Conservation (phyloP, 2,329 filamentous ascomycete species). For the Gliomastix tumulicola region DNA sequence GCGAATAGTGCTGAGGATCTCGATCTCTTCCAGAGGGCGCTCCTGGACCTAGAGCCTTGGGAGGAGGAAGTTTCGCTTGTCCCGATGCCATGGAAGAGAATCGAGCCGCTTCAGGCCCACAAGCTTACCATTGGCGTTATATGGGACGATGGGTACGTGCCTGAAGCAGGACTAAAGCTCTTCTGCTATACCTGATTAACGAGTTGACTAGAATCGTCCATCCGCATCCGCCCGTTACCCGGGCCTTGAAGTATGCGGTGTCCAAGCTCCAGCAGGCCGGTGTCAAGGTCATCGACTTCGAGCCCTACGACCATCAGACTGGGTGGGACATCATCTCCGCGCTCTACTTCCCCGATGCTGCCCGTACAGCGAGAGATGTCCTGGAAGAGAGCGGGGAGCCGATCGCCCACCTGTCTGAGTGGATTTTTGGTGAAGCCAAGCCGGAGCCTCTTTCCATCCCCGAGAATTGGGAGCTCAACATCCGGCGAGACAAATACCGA, state of each 20-base stretch:
- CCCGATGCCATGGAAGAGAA: slow-evolving; percentile 30
- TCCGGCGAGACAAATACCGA: slow-evolving; percentile 1
- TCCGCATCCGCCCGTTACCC: slow-evolving; percentile 14
- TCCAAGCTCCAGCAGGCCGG: slow-evolving; percentile 11
- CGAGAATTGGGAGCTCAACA: slow-evolving; percentile 13
- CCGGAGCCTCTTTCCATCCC: slow-evolving; percentile 1
- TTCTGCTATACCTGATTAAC: too few relatives aligned
- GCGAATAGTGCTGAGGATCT: slow-evolving; percentile 21
- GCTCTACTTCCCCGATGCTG: slow-evolving; percentile 17
- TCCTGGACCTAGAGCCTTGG: slow-evolving; percentile 31
- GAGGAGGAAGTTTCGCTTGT: slow-evolving; percentile 27
- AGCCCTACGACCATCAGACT: slow-evolving; percentile 12
- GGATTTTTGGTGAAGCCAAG: slow-evolving; percentile 9
- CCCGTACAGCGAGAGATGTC: slow-evolving; percentile 6
- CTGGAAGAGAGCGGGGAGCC: slow-evolving; percentile 16
- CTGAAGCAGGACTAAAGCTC: not conserved
- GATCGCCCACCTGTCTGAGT: slow-evolving; percentile 15
- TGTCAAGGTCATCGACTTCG: slow-evolving; percentile 13
- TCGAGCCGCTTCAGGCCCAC: slow-evolving; percentile 3
- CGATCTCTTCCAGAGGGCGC: slow-evolving; percentile 25
- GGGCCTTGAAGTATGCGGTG: slow-evolving; percentile 10
- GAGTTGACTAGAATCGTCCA: slow-evolving; percentile 9
- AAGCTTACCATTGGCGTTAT: slow-evolving; percentile 12
- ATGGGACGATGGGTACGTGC: slow-evolving; percentile 11
- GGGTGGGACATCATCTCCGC: slow-evolving; percentile 10